Evolutionary conservation across 2,329 filamentous ascomycete genomes (phyloP), one percentile per base, ranked within the genome.

Genomic region (Corinectria fuckeliana): DNA sequence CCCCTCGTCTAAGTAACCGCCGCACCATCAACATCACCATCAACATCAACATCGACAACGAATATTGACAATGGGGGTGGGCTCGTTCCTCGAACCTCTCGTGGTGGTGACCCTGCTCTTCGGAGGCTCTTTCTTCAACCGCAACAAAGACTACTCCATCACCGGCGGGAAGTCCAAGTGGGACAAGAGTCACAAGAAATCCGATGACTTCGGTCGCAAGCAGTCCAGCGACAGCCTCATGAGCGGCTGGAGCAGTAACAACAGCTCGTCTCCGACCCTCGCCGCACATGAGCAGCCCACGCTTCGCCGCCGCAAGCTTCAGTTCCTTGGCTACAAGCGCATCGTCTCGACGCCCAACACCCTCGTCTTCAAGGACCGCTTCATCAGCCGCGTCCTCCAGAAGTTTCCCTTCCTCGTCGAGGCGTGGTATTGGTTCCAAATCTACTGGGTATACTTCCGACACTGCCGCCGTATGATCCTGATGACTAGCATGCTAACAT

Each of bases 371-470:
- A 68, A 73, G 52, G 72, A 75, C 50, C 69, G 73, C 13, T 50
- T 74, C 13, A 49, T 69, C 8, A 75, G 73, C 56, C 81, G 88
- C 4, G 66, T 92, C 32, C 80, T 92, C 13, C 81, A 81, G 57
- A 88, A 85, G 69, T 86, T 91, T 64, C 90, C 90, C 0, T 92
- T 92, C 71, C 74, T 92, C 25, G 87, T 88, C 1, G 90, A 92
- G 74, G 88, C 85, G 38, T 92, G 89, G 88, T 92, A 92, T 68
- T 92, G 89, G 89, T 85, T 87, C 3, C 76, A 91, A 62, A 88
- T 92, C 50, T 92, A 92, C 77, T 92, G 89, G 88, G 89, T 91
- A 82, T 45, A n/a, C 5, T n/a, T n/a, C n/a, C n/a, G n/a, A n/a
- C n/a, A n/a, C n/a, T 6, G n/a, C 8, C 10, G 2, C 42, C 10